Evolutionary conservation across 345 rosid species (phyloP), one percentile per base, ranked within the genome.

Genomic region (Conringia planisiliqua): DNA sequence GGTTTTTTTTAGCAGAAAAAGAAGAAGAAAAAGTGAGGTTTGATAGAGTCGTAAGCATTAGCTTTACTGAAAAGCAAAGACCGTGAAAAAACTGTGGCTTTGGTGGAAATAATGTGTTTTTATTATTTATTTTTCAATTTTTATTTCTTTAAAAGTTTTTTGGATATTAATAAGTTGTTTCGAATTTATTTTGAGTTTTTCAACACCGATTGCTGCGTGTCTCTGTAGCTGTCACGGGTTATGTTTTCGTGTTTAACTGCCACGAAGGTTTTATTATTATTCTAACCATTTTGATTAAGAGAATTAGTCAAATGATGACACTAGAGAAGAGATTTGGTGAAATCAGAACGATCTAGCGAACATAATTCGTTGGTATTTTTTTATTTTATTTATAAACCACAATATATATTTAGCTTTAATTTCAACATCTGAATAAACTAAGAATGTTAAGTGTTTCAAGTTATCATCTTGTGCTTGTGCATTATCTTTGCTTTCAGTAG

Each of bases 21-120:
- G 69, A 46, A 48, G 44, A 55, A 42, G 40, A 63, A 62, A 70
- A 77, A 63, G 68, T 64, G 76, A 66, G 26, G 73, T 71, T 77
- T 71, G 73, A 64, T 59, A 58, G 72, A 77, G 80, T 65, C 80
- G 72, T 57, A 71, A 77, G 68, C 77, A 48, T 77, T 71, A 77
- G 72, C 72, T 71, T 71, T 71, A 57, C 76, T 57, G 61, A 77
- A 77, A 77, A 71, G 68, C 68, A 58, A 70, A 11, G 40, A 77
- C 80, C 62, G 48, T 77, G 80, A 43, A 42, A 54, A 18, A 16
- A 55, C 10, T 76, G 80, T 77, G 72, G 77, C 20, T 58, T 66
- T 58, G 72, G 68, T 71, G 72, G 76, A 77, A 63, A 70, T 60
- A 54, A 14, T 75, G 62, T 75, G 47, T 74, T 51, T 32, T 38